Base-by-base conservation (phyloP, 345 rosid genomes). In the Pistacia vera region DNA sequence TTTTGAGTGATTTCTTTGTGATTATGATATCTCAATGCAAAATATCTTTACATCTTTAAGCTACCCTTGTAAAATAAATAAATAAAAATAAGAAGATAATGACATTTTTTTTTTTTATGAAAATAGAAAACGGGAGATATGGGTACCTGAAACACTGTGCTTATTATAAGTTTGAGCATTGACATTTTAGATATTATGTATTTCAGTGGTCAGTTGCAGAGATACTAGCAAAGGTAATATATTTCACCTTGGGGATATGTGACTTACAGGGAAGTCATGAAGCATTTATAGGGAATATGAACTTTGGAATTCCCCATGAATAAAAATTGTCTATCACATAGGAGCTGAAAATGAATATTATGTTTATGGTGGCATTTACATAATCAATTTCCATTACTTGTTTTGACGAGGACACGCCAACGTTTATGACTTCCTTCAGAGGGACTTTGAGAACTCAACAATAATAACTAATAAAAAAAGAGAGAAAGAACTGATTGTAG, bases 11-110 rank as follows among this genome's bases (percentile, higher is more conserved):
- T 28, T 71, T 35, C 35, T 10, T n/a, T 73, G 30, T 8, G 18
- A 69, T 64, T 74, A 36, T 51, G 60, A 52, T 74, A 17, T 52
- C 77, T n/a, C 35, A 36, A 18, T 73, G n/a, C 49, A 49, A 73
- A 18, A 28, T 30, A 49, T 72, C 7, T n/a, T 5, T 41, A 61
- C 63, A 44, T 60, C 56, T 10, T 72, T 46, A 44, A 60, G 28
- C 66, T 5, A 18, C 41, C 25, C 3, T 44, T 8, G 11, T 22
- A 14, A 33, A 72, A 59, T 28, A 25, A 52, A 30, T 62, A 13
- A 62, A 12, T 28, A 62, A 20, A 10, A 54, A 33, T 5, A 33
- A 52, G 60, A 16, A 33, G 61, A 69, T 22, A 35, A 20, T 22
- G 63, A n/a, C n/a, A n/a, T n/a, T n/a, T 2, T 3, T 25, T 25